Conservation (phyloP, 2,329 filamentous ascomycete genomes). For the Aspergillus tamarii region DNA sequence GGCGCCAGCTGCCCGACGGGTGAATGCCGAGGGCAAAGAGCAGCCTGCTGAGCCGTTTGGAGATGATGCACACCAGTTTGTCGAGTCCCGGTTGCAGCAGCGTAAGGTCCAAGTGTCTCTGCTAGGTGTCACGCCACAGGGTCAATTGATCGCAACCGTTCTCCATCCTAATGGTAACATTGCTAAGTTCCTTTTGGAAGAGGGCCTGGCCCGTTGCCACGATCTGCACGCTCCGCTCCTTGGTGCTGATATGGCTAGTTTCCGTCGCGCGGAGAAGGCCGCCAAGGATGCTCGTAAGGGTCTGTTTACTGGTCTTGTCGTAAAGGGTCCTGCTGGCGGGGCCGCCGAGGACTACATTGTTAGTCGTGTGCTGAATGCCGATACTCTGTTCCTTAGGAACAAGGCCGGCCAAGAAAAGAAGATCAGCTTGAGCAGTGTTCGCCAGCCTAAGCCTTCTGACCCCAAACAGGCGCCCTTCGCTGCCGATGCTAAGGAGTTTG, state of each 20-base stretch:
- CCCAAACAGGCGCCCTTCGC: slow-evolving; percentile 84
- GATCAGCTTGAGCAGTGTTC: slow-evolving; percentile 88
- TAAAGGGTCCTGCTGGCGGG: slow-evolving; percentile 62
- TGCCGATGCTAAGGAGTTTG: slow-evolving; percentile 93
- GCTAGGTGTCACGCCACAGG: slow-evolving; percentile 85
- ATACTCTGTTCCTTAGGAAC: slow-evolving; percentile 83
- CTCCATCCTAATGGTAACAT: slow-evolving; percentile 92
- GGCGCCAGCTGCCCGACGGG: slow-evolving; percentile 84
- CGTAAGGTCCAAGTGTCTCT: slow-evolving; percentile 81
- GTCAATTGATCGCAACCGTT: slow-evolving; percentile 84
- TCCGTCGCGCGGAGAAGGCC: slow-evolving; percentile 83
- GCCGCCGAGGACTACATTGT: slow-evolving; percentile 78
- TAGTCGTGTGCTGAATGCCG: slow-evolving; percentile 81
- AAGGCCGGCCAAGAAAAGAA: slow-evolving; percentile 86
- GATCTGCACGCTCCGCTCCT: slow-evolving; percentile 95
- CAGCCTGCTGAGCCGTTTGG: slow-evolving; percentile 87
- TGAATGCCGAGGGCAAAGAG: slow-evolving; percentile 76
- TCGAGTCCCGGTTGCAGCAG: slow-evolving; percentile 84
- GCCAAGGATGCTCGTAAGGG: slow-evolving; percentile 78
- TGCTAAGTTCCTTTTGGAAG: slow-evolving; percentile 84
- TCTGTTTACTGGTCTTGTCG: slow-evolving; percentile 77
- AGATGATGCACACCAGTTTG: slow-evolving; percentile 84
- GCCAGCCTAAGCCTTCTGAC: slow-evolving; percentile 88
- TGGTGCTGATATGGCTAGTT: slow-evolving; percentile 80
- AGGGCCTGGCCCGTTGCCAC: slow-evolving; percentile 87